Evolutionary conservation across 345 rosid genomes (phyloP), one percentile per base, ranked within the genome.

Genomic region (Litchi chinensis): DNA sequence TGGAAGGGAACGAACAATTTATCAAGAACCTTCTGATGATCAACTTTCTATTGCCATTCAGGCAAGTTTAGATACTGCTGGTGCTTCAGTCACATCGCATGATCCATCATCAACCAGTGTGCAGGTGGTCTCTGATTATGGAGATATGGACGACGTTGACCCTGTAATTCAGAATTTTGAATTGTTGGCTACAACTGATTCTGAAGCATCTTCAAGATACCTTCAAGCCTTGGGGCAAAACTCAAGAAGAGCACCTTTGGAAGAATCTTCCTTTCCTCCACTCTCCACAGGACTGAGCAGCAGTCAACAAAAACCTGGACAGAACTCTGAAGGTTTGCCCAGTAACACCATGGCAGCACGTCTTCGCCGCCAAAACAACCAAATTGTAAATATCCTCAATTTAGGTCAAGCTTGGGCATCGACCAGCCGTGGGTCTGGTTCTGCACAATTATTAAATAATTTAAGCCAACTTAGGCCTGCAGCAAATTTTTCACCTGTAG

Each of bases 261-360:
- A 78, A 85, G 93, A 90, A 81, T 90, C 97, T 71, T 89, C 94
- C 41, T 96, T 96, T 85, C 99, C 99, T 85, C 98, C 99, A 37
- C 98, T 95, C 11, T 69, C 91, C 28, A 68, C 64, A 50, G 81
- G 66, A 59, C 46, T 90, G 13, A 81, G 84, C 74, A 76, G 73
- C 70, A 83, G 87, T 81, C 96, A 80, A 82, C 88, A 82, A 10
- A 87, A 79, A 8, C 24, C 88, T 76, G 92, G 80, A 78, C 84
- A 77, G 78, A 90, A 87, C 70, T 56, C 74, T n/a, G 92, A 89
- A 75, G 81, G 84, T 60, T 64, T 77, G 62, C 85, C 84, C 64
- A 81, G 79, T 57, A 92, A 90, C 79, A 88, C 89, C 43, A 86
- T 95, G 97, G 97, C 93, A 68, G 90, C 90, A 13, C 92, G 75